Base-by-base conservation (phyloP, 306 rosid genomes). In the Vigna nakashimae region DNA sequence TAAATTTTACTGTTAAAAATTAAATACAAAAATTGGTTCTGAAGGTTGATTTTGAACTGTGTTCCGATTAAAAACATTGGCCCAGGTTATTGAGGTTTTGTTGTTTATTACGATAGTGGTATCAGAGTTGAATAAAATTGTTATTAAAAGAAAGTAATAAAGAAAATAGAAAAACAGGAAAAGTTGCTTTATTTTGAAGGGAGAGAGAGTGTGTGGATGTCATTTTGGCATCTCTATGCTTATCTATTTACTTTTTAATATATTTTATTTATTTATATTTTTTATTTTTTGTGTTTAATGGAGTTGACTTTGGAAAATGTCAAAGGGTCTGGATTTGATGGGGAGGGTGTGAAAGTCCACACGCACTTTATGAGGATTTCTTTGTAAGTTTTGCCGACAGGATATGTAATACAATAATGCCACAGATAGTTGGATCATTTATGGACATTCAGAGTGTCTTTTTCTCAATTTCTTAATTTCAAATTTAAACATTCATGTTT, bases 191-290 rank as follows among this genome's bases (percentile, higher is more conserved):
- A 8, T 15, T 49, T 22, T 36, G 38, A 4, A 16, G 6, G 4
- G 22, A 18, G 28, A 52, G 76, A 52, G 64, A 57, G 24, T 18
- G 48, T 12, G 49, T 79, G 74, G 88, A 60, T 81, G 72, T 79
- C 69, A 81, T 63, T 78, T 85, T 74, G 86, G 88, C 76, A 85
- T 85, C 88, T 82, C 86, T 82, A 85, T 82, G 88, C 78, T 73
- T 34, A 26, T 62, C 69, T 9, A 45, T 36, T 4, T 34, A 40
- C 13, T 10, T 30, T 46, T 4, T 24, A 36, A 36, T 36, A 36
- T 36, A 36, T 26, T 4, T 7, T 26, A 32, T 26, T 10, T 0
- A 36, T 26, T 28, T 68, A 0, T 13, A 26, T 26, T 2, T 26
- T 26, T 20, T 38, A 14, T 4, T 10, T 13, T 58, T 9, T 0